Evolutionary conservation across 176 grass and related monocot genomes (phyloP).

Genomic region (Coix lacrymajobi): DNA sequence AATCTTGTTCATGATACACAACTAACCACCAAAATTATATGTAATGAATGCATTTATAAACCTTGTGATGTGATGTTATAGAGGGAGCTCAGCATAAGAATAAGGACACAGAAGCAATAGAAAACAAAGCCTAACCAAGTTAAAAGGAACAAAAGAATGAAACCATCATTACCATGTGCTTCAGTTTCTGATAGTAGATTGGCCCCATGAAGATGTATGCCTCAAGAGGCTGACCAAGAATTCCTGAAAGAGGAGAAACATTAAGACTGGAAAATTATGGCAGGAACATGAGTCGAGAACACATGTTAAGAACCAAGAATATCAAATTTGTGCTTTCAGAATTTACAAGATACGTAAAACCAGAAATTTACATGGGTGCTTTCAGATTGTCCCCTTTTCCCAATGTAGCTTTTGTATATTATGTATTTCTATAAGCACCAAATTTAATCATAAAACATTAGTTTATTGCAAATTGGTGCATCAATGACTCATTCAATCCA

Average conservation of each 20-base stretch:
- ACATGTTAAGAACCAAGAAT: no score
- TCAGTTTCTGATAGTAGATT: conserved; percentile 98
- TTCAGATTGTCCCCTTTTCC: no score
- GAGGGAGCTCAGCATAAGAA: not conserved
- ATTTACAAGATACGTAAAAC: no score
- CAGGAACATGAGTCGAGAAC: no score
- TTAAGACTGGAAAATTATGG: not conserved
- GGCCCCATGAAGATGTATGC: conserved; percentile 98
- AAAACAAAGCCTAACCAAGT: not conserved
- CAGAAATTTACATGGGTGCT: no score
- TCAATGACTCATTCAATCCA: not conserved
- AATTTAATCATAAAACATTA: not conserved
- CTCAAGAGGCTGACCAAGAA: conserved; percentile 79
- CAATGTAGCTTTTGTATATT: no score
- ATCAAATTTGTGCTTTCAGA: no score
- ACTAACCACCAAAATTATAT: not conserved
- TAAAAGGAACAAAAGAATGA: conserved; percentile 2
- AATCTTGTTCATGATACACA: not conserved
- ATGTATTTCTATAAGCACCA: not conserved
- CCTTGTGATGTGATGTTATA: not conserved
- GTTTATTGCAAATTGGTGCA: not conserved
- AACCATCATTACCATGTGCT: conserved; percentile 78
- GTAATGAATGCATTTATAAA: not conserved
- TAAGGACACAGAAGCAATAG: not conserved
- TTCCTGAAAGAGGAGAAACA: conserved; percentile 48